These are phyloP conservation scores for Stephanodiscus minutulus DNA, from an alignment of 108 stramenopile species.

Conservation along the genomic window DNA sequence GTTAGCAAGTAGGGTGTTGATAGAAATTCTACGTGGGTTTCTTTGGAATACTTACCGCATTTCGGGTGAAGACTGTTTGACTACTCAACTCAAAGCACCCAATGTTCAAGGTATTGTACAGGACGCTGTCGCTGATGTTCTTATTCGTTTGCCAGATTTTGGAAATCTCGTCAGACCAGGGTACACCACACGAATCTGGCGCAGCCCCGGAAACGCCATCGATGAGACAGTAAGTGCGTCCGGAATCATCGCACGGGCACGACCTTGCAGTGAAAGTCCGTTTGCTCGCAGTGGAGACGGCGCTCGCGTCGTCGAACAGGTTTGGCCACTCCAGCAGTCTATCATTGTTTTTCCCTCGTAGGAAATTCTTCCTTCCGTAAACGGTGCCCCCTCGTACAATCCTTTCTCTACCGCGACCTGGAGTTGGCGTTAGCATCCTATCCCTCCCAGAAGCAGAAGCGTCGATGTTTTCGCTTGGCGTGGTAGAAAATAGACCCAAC, in stretches of 20 bases:
- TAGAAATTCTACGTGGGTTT: background rate
- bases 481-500: conserved; percentile 22
- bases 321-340: background rate
- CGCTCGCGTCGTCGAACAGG: background rate
- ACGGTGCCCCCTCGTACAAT: background rate
- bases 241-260: conserved; percentile 36
- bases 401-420: background rate
- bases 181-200: conserved; percentile 44
- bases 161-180: conserved; percentile 5
- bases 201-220: conserved; percentile 20
- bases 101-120: conserved; percentile 12
- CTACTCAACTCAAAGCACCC: conserved; percentile 43
- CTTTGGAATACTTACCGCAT: conserved; percentile 6
- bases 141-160: background rate
- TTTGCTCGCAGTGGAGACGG: background rate
- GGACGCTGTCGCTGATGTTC: conserved; percentile 7
- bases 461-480: background rate
- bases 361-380: conserved; percentile 7
- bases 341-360: background rate
- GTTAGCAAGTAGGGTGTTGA: background rate
- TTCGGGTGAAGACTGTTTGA: conserved; percentile 48
- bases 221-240: conserved; percentile 37
- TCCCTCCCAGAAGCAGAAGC: conserved; percentile 6
- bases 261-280: conserved; percentile 25
- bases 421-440: conserved; percentile 3